Evolutionary conservation across 108 stramenopile species (phyloP).

Genomic region (Pseudonitzschia pungens): DNA sequence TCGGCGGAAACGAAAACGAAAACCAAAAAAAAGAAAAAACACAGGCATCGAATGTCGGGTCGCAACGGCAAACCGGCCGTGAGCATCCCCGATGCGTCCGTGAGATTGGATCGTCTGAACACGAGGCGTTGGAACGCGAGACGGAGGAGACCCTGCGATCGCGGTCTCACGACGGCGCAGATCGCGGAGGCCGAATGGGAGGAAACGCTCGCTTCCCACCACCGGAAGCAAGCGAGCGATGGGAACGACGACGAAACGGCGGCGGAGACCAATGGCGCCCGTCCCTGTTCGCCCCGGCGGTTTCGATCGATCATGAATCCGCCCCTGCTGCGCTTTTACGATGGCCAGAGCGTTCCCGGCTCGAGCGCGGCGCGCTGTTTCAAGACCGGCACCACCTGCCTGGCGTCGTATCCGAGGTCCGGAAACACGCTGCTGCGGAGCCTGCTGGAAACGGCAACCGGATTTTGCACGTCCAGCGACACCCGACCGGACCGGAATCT

Average conservation of each 20-base stretch:
- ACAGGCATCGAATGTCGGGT: background rate
- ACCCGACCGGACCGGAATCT: constrained; percentile 86
- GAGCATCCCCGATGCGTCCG: constrained; percentile 60
- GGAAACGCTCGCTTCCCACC: constrained; percentile 11
- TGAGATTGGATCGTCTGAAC: constrained; percentile 70
- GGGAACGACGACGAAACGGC: background rate
- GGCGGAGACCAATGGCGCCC: constrained; percentile 3
- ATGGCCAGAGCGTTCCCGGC: constrained; percentile 5
- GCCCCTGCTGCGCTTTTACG: constrained; percentile 38
- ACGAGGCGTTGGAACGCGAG: constrained; percentile 56
- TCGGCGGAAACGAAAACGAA: background rate
- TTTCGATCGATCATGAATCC: constrained; percentile 29
- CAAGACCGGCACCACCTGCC: constrained; percentile 41
- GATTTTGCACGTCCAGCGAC: constrained; percentile 91
- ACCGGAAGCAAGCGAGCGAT: constrained; percentile 42
- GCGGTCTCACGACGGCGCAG: background rate
- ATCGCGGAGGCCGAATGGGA: constrained; percentile 12
- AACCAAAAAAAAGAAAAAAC: constrained; percentile 17
- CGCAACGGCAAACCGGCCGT: constrained; percentile 42
- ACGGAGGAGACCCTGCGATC: background rate
- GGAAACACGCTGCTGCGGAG: constrained; percentile 87
- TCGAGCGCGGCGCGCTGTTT: constrained; percentile 11
- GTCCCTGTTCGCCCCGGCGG: constrained; percentile 11
- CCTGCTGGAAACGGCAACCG: constrained; percentile 75
- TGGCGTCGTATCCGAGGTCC: constrained; percentile 88